These are phyloP conservation scores for Hysterium pulicare DNA, from an alignment of 2,329 filamentous ascomycete species.

Conservation along the genomic window DNA sequence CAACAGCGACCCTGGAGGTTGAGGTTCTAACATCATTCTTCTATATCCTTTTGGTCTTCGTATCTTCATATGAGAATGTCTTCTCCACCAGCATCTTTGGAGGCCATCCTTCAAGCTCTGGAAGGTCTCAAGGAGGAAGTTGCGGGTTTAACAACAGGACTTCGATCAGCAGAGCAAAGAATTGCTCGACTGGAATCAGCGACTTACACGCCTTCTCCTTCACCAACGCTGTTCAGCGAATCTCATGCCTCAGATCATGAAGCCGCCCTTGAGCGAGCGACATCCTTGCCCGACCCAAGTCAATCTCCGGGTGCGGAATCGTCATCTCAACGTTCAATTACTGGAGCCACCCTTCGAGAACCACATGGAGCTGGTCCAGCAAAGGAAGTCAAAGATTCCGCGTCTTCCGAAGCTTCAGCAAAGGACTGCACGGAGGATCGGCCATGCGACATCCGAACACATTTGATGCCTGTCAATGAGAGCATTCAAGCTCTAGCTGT, in stretches of 20 bases:
- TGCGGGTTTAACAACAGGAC: neutral
- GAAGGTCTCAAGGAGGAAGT: slow-evolving; percentile 2
- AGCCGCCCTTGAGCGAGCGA: too few species aligned
- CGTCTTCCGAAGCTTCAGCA: neutral
- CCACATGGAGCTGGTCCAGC: neutral
- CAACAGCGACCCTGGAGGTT: neutral
- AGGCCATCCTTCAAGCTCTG: neutral
- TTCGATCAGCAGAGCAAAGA: neutral
- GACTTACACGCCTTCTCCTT: neutral
- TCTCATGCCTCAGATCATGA: too few species aligned
- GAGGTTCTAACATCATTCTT: neutral
- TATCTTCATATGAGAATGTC: neutral
- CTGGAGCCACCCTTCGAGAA: neutral
- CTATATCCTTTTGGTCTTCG: neutral
- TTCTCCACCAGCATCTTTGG: neutral
- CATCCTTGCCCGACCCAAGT: neutral
- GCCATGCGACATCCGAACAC: neutral
- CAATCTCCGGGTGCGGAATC: neutral
- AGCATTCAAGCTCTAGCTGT: neutral
- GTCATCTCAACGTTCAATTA: neutral
- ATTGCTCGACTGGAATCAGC: slow-evolving; percentile 1
- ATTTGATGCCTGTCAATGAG: neutral
- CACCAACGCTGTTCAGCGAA: neutral
- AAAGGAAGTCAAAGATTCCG: neutral
- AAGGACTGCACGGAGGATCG: neutral